phyloP scores from a whole-genome alignment of 441 rosid species.

The Populus hybrid region DNA sequence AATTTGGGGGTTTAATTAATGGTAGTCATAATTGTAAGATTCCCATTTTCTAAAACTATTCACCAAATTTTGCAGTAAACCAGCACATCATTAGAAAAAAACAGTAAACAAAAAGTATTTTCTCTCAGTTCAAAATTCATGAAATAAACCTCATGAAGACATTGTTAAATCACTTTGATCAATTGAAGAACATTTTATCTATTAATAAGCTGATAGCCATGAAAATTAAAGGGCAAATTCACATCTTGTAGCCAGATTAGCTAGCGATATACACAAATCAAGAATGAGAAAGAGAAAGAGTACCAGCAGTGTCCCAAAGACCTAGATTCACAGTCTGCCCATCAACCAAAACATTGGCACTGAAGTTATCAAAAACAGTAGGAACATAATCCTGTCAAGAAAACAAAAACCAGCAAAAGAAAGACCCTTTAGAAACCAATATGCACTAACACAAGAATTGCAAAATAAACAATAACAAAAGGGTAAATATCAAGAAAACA shows the following conservation, averaged over 20 bases:
- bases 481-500: conserved; percentile 5
- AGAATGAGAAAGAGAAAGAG: conserved; percentile 10
- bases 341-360: conserved; percentile 85
- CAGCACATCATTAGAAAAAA: background rate
- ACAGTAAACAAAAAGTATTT: background rate
- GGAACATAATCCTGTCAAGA: conserved; percentile 83
- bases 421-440: background rate
- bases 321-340: conserved; percentile 85
- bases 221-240: background rate
- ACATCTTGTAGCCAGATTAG: background rate
- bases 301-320: conserved; percentile 95
- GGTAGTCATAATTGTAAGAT: background rate
- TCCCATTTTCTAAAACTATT: conserved; percentile 1
- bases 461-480: background rate
- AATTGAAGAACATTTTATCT: background rate
- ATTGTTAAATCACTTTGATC: conserved; percentile 6
- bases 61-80: conserved; percentile 14
- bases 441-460: background rate
- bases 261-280: background rate
- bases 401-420: conserved; percentile 3
- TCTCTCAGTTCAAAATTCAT: background rate
- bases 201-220: background rate
- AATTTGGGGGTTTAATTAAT: background rate
- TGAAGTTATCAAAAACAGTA: conserved; percentile 88
- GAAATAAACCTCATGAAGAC: background rate